Conservation (phyloP, 2,329 filamentous ascomycete genomes). For the Hirsutella thompsonii region DNA sequence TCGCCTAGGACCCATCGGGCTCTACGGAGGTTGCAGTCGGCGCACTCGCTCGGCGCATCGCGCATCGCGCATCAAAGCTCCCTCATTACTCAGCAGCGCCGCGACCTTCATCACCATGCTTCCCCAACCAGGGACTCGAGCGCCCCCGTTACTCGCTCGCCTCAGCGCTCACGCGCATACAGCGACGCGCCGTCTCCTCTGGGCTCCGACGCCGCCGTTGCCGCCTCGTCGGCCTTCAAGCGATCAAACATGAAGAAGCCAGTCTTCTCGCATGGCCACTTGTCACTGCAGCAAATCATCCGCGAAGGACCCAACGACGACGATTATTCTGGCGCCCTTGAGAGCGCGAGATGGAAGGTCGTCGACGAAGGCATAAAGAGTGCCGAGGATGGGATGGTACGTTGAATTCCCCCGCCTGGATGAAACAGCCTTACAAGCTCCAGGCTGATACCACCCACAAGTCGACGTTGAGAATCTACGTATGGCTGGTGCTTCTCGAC, state of each 20-base stretch:
- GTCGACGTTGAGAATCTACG: conserved; percentile 88
- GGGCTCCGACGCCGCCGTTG: conserved; percentile 24
- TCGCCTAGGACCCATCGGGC: conserved; percentile 54
- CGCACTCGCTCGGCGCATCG: conserved; percentile 50
- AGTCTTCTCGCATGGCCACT: conserved; percentile 36
- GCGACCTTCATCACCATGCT: conserved; percentile 26
- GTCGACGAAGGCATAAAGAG: conserved; percentile 64
- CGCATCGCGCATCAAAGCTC: conserved; percentile 35
- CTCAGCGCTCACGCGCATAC: conserved; percentile 53
- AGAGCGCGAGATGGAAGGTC: conserved; percentile 60
- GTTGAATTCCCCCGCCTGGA: not conserved
- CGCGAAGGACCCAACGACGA: conserved; percentile 67
- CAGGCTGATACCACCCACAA: conserved; percentile 22
- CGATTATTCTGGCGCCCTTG: conserved; percentile 52
- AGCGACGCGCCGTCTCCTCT: conserved; percentile 48
- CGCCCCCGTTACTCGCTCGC: conserved; percentile 21
- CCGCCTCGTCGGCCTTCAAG: conserved; percentile 20
- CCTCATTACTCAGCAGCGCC: conserved; percentile 51
- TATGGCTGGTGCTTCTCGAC: conserved; percentile 90
- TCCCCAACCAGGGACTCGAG: conserved; percentile 17
- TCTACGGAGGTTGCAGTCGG: conserved; percentile 63
- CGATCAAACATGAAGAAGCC: conserved; percentile 28
- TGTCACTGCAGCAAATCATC: conserved; percentile 62
- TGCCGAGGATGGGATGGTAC: conserved; percentile 71
- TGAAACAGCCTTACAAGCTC: not conserved